phyloP scores from a whole-genome alignment of 306 rosid species.

The Castanea sativa region DNA sequence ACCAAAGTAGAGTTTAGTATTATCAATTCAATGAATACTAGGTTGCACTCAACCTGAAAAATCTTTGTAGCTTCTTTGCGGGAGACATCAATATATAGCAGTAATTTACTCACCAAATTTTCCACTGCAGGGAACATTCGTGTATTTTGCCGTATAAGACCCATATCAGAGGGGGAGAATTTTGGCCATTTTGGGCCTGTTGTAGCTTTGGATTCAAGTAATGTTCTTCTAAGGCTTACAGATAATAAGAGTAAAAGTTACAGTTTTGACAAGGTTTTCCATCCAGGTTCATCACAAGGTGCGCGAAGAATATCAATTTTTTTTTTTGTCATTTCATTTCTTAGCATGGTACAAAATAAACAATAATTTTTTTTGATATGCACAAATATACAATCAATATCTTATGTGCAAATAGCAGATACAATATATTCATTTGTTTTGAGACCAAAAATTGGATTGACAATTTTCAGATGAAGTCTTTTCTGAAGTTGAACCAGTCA shows the following conservation, averaged over 20 bases:
- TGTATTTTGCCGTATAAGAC: constrained; percentile 39
- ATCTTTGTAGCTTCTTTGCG: neutral
- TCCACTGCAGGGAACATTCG: constrained; percentile 37
- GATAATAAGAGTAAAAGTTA: constrained; percentile 32
- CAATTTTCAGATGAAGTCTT: constrained; percentile 37
- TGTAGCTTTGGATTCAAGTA: constrained; percentile 29
- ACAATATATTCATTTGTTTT: neutral
- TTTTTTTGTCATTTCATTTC: neutral
- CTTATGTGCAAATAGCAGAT: neutral
- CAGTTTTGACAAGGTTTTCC: constrained; percentile 38
- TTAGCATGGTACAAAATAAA: neutral
- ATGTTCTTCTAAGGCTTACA: constrained; percentile 26
- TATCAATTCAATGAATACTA: neutral
- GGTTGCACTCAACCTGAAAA: neutral
- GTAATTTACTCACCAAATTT: constrained; percentile 3
- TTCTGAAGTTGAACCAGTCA: constrained; percentile 36
- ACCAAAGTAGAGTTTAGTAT: too few relatives aligned
- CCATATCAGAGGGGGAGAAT: constrained; percentile 25
- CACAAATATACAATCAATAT: neutral
- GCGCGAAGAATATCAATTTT: constrained; percentile 5
- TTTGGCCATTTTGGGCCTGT: constrained; percentile 20
- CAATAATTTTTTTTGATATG: neutral
- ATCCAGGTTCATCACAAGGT: constrained; percentile 42
- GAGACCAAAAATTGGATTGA: neutral
- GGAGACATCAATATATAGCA: neutral